Percentiles rank a stretch among this genome's conserved stretches.
phyloP scores from a whole-genome alignment of 2,329 filamentous ascomycete species.

The Botryosphaeria agaves region DNA sequence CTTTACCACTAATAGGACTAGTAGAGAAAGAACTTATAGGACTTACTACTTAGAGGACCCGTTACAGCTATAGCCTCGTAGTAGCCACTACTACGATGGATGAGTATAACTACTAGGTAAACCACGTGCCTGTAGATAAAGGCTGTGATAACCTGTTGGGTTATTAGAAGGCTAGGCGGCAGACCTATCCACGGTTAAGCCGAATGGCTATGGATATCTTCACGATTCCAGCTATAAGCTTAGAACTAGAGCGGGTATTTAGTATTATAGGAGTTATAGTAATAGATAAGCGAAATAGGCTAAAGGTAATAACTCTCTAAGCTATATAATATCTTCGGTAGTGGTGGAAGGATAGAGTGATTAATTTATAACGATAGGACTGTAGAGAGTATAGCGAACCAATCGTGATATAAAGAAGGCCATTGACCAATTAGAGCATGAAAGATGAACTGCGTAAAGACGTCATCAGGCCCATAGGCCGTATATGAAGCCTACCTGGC shows the following conservation, averaged over 20 bases:
- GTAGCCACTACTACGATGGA: not conserved
- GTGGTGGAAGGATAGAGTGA: not conserved
- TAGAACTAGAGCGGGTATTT: not conserved
- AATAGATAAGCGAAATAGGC: not conserved
- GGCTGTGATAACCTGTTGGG: not conserved
- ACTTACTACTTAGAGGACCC: not conserved
- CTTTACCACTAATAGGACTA: not conserved
- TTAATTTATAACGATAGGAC: constrained; percentile 1
- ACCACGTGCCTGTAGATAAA: not conserved
- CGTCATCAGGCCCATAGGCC: not conserved
- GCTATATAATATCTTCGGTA: not conserved
- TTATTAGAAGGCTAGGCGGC: not conserved
- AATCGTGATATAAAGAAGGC: not conserved
- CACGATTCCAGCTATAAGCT: not conserved
- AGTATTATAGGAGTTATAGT: not conserved
- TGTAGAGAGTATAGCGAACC: not conserved
- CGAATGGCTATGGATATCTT: constrained; percentile 1
- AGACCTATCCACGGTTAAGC: not conserved
- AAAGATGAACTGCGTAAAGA: not conserved
- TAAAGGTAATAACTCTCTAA: constrained; percentile 1
- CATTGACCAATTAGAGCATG: not conserved
- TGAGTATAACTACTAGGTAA: not conserved
- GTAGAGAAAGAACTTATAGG: not conserved
- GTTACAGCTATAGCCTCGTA: not conserved
- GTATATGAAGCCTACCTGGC: not conserved